These are phyloP conservation scores for Cystofilobasidium capitatum DNA, from an alignment of 768 basidiomycete genomes.

Conservation along the genomic window DNA sequence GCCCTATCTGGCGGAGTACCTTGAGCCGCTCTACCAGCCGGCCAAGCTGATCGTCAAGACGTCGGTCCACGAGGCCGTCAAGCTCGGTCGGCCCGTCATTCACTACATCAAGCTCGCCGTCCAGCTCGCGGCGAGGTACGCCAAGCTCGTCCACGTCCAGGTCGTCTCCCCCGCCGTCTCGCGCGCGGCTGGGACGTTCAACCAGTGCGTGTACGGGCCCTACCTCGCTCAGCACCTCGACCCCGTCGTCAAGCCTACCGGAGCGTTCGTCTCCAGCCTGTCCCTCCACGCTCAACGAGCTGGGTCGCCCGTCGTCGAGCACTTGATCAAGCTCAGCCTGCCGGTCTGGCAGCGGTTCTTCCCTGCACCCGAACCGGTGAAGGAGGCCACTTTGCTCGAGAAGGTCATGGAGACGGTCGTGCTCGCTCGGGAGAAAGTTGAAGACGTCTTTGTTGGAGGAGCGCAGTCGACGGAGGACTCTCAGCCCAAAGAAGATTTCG, in stretches of 20 bases:
- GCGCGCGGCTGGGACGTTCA: neutral
- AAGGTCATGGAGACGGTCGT: conserved; percentile 3
- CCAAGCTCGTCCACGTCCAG: conserved; percentile 1
- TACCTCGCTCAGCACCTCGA: conserved; percentile 21
- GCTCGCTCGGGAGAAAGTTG: neutral
- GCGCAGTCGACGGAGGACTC: neutral
- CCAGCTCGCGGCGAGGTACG: conserved; percentile 5
- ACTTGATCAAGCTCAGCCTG: neutral
- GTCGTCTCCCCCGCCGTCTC: conserved; percentile 2
- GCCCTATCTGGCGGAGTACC: conserved; percentile 32
- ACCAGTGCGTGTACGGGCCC: conserved; percentile 8
- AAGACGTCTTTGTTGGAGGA: neutral
- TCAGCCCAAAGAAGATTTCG: neutral
- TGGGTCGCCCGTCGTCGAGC: neutral
- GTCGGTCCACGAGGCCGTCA: neutral
- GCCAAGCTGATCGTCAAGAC: conserved; percentile 1
- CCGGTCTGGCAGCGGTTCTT: conserved; percentile 7
- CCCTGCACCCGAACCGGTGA: neutral
- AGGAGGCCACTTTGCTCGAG: neutral
- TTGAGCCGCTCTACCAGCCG: conserved; percentile 28
- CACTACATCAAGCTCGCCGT: neutral
- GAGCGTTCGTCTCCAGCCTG: conserved; percentile 1
- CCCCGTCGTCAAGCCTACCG: conserved; percentile 9
- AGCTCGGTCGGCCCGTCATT: neutral
- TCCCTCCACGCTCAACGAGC: neutral